Evolutionary conservation across 148 eudicot species (phyloP).

Genomic region (Rhododendron molle): DNA sequence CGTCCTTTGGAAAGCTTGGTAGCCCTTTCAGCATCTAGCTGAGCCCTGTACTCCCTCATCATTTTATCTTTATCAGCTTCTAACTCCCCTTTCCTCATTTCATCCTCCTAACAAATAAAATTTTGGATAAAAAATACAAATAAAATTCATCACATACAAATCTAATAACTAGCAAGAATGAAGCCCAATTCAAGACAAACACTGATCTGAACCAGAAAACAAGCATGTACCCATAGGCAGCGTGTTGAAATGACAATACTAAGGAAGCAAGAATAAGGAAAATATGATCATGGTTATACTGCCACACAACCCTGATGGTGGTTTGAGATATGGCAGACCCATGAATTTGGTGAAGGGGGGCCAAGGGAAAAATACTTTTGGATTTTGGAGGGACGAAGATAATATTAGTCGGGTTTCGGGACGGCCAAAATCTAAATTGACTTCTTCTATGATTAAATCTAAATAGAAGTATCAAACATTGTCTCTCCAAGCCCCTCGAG

Average conservation of each 20-base stretch:
- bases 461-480: not conserved
- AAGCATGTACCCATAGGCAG: not conserved
- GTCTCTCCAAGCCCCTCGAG: not conserved
- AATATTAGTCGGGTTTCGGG: not conserved
- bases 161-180: not conserved
- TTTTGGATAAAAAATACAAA: not conserved
- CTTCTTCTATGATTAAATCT: not conserved
- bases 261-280: not conserved
- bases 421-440: not conserved
- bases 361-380: not conserved
- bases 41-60: slow-evolving; percentile 96
- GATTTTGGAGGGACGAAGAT: not conserved
- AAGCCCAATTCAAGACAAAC: not conserved
- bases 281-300: not conserved
- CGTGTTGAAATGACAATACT: not conserved
- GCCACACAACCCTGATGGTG: not conserved
- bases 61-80: slow-evolving; percentile 99
- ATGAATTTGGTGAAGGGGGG: not conserved
- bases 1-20: slow-evolving; percentile 85
- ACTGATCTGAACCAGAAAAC: not conserved
- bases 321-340: not conserved
- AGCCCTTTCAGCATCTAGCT: slow-evolving; percentile 96
- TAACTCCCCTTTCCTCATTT: slow-evolving; percentile 75
- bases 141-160: slow-evolving; percentile 2
- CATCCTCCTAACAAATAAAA: slow-evolving; percentile 65